Base-by-base conservation (phyloP, 441 rosid genomes). In the Aquilaria agallochum region DNA sequence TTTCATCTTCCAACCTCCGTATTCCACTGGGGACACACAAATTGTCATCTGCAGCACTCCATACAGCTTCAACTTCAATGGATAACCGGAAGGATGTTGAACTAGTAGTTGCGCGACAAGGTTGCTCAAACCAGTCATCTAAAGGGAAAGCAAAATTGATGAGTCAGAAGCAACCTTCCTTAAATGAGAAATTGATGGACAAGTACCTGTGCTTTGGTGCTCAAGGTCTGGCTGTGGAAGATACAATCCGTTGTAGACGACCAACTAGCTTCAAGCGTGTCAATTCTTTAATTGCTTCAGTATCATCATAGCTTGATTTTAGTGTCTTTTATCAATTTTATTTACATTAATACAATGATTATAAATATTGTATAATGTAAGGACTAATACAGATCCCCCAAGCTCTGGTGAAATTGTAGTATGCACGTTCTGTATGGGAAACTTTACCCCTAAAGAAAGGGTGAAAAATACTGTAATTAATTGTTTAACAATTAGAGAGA, bases 131-230 rank as follows among this genome's bases (percentile, higher is more conserved):
- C n/a, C 55, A 31, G 54, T 31, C 60, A 52, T 60, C 65, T 56
- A 63, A 62, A 58, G 59, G 73, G 44, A 55, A 31, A 56, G 63
- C 64, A 20, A 40, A 58, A 55, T 46, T 69, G 45, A 40, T 73
- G 73, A 59, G 58, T 69, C 76, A 53, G n/a, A 76, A 36, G 58
- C 80, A 64, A 68, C 57, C 42, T 68, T 79, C 86, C 5, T 30
- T 78, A 5, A 57, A 85, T 53, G 77, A 69, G 80, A 80, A 65
- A 60, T 5, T 80, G 72, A 78, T 88, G 95, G 84, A 90, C 71
- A 81, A 72, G 64, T 86, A 81, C 42, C 76, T 88, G 54, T 85
- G 94, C 73, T 80, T 85, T 27, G 87, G 96, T 9, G 90, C 92
- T 55, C 74, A 78, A 66, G 87, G 86, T 34, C 53, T 90, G 67